These are phyloP conservation scores for Funneliformis geosporum DNA, from an alignment of 192 early-diverging fungal species.

Conservation along the genomic window DNA sequence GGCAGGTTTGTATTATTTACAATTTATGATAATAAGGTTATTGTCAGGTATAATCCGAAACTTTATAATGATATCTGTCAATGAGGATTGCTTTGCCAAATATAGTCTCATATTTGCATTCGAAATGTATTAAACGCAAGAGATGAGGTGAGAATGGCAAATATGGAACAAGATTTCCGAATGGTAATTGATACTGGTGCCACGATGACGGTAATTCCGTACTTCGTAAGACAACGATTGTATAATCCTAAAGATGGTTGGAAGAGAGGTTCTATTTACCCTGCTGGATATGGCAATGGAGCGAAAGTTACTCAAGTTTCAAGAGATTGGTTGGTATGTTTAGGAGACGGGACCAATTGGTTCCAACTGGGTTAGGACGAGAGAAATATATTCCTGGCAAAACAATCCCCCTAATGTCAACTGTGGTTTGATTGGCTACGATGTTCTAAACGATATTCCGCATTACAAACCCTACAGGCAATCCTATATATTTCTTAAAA, in stretches of 20 bases:
- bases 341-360: conserved; percentile 23
- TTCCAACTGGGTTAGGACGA: background rate
- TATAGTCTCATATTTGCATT: conserved; percentile 14
- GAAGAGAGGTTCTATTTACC: conserved; percentile 2
- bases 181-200: conserved; percentile 15
- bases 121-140: conserved; percentile 4
- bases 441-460: conserved; percentile 12
- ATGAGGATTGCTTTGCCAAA: conserved; percentile 23
- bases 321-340: conserved; percentile 18
- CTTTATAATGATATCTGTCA: conserved; percentile 21
- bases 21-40: conserved; percentile 25
- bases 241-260: conserved; percentile 7
- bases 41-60: background rate
- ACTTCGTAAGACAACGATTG: conserved; percentile 23
- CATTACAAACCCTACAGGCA: conserved; percentile 18
- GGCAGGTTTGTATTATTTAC: conserved; percentile 25
- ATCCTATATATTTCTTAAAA: conserved; percentile 16
- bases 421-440: conserved; percentile 10
- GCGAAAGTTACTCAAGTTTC: conserved; percentile 18
- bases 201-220: background rate
- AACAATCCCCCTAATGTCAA: background rate
- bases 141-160: conserved; percentile 20
- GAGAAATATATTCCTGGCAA: conserved; percentile 6
- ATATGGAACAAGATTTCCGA: conserved; percentile 2
- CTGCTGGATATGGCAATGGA: conserved; percentile 16